Percentiles rank a stretch among this genome's conserved stretches.
phyloP scores from a whole-genome alignment of 78 protist genomes.

The Dictyostelium intermedium region DNA sequence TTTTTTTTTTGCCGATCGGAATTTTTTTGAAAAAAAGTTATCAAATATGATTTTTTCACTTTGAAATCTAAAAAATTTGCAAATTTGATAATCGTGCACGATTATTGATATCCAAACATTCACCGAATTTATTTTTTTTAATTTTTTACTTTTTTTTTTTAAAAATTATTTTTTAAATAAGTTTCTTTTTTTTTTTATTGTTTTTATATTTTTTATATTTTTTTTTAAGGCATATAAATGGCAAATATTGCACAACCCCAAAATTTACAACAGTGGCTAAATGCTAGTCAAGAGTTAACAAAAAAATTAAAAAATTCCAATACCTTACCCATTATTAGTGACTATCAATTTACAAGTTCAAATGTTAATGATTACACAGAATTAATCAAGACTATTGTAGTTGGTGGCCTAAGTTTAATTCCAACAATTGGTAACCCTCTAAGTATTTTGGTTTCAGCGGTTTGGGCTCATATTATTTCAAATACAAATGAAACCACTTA shows the following conservation, averaged over 20 bases:
- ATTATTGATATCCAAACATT: too few species aligned
- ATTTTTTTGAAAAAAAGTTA: too few species aligned
- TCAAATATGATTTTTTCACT: too few species aligned
- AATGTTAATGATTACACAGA: background rate
- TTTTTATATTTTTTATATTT: too few species aligned
- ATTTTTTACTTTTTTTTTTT: too few species aligned
- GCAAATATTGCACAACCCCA: background rate
- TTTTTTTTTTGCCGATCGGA: too few species aligned
- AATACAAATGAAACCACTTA: background rate
- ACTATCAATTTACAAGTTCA: background rate
- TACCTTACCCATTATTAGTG: background rate
- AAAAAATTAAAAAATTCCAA: background rate
- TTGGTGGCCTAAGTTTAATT: background rate
- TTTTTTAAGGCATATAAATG: background rate
- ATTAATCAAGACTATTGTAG: background rate
- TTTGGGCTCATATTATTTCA: background rate
- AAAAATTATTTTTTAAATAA: too few species aligned
- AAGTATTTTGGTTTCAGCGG: background rate
- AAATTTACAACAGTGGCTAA: background rate
- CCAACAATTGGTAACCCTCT: background rate
- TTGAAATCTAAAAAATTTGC: too few species aligned
- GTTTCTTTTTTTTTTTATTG: too few species aligned
- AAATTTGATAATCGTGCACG: too few species aligned
- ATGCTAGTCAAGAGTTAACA: background rate
- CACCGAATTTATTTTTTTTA: too few species aligned